Evolutionary conservation across 441 rosid genomes (phyloP).

Genomic region (Erysimum cheiri): DNA sequence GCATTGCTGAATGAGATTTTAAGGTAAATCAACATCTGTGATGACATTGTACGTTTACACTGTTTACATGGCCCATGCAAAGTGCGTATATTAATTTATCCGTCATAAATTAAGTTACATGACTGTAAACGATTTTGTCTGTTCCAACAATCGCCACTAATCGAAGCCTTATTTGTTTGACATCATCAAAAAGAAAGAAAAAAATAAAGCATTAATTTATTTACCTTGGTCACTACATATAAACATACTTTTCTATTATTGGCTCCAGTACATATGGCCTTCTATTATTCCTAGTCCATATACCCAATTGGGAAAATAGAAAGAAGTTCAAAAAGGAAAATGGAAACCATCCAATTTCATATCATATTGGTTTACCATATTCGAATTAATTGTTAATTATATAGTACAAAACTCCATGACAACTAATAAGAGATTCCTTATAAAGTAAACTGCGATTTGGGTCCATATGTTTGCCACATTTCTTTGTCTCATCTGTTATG

Average conservation of each 20-base stretch:
- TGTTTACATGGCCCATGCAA: slow-evolving; percentile 37
- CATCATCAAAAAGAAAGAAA: not conserved
- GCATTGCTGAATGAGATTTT: slow-evolving; percentile 21
- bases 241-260: not conserved
- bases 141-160: too few species aligned
- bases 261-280: slow-evolving; percentile 21
- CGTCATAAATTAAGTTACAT: too few species aligned
- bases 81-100: slow-evolving; percentile 16
- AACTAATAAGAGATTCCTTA: slow-evolving; percentile 31
- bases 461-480: slow-evolving; percentile 65
- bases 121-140: too few species aligned
- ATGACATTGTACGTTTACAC: slow-evolving; percentile 16
- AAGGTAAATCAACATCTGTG: slow-evolving; percentile 26
- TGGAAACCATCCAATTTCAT: slow-evolving; percentile 41
- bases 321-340: slow-evolving; percentile 47
- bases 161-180: not conserved
- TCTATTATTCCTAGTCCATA: slow-evolving; percentile 58
- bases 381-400: slow-evolving; percentile 12
- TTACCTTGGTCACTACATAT: not conserved
- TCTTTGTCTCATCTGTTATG: slow-evolving; percentile 36
- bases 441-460: slow-evolving; percentile 36
- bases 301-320: slow-evolving; percentile 67
- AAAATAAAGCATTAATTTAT: not conserved
- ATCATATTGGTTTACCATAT: slow-evolving; percentile 16
- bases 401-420: slow-evolving; percentile 35